These are phyloP conservation scores for Leishmania major DNA, from an alignment of 208 protist genomes.

Conservation along the genomic window DNA sequence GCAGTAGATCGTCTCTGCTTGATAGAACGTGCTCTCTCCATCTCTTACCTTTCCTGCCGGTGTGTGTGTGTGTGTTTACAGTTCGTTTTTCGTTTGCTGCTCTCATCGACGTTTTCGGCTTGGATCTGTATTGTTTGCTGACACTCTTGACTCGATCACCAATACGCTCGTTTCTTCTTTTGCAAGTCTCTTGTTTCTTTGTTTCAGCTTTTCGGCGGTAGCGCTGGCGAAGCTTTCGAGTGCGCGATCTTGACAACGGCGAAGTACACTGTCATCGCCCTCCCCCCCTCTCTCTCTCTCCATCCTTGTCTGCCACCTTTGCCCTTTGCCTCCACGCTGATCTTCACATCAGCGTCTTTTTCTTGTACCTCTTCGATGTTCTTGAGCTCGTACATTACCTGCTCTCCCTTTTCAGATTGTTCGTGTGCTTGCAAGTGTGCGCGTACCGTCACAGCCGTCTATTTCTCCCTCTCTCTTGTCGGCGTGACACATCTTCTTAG, in stretches of 20 bases:
- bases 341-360: not conserved
- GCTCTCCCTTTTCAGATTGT: conserved; percentile 1
- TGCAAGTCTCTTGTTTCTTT: not conserved
- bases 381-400: not conserved
- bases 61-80: not conserved
- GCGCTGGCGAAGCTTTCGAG: not conserved
- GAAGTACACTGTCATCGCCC: not conserved
- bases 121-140: not conserved
- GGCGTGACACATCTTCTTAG: not conserved
- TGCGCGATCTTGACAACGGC: not conserved
- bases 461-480: not conserved
- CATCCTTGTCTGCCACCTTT: no score
- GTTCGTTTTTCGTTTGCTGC: not conserved
- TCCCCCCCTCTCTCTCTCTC: not conserved
- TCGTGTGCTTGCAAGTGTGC: not conserved
- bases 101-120: not conserved
- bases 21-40: not conserved
- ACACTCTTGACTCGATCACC: not conserved
- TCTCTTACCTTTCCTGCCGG: not conserved
- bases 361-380: conserved; percentile 2
- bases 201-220: not conserved
- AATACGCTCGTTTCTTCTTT: not conserved
- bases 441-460: not conserved
- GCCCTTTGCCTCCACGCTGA: not conserved
- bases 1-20: not conserved